Conservation (phyloP, 2,329 filamentous ascomycete species). For the Hypoxylon sp. region DNA sequence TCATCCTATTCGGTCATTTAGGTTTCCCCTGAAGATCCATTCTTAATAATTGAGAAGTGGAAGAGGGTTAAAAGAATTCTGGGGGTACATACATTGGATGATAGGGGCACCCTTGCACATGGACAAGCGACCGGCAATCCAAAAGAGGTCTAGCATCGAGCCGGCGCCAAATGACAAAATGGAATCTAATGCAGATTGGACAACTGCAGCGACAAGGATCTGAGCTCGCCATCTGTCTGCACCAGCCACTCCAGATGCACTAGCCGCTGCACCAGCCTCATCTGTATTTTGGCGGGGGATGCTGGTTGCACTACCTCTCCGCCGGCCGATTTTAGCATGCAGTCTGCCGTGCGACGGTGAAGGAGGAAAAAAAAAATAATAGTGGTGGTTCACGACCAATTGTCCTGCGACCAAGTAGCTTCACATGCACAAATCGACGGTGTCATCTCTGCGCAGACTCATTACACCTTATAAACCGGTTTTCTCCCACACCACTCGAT, state of each 20-base stretch:
- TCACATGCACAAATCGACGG: constrained; percentile 30
- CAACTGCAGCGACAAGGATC: no score
- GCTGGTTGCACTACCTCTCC: constrained; percentile 17
- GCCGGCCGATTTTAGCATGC: constrained; percentile 14
- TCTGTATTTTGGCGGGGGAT: neutral
- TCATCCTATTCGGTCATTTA: constrained; percentile 7
- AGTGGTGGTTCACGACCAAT: constrained; percentile 10
- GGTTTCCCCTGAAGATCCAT: constrained; percentile 36
- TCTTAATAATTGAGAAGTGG: constrained; percentile 9
- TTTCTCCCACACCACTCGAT: constrained; percentile 7
- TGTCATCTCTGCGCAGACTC: constrained; percentile 21
- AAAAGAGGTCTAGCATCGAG: constrained; percentile 13
- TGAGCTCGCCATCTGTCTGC: no score
- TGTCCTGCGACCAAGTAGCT: constrained; percentile 2
- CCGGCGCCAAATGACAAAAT: constrained; percentile 19
- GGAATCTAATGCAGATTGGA: constrained; percentile 23
- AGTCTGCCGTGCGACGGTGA: constrained; percentile 23
- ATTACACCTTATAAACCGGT: constrained; percentile 19
- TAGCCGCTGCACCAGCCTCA: constrained; percentile 9
- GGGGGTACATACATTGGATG: constrained; percentile 7
- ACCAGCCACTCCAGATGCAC: constrained; percentile 1
- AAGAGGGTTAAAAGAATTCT: constrained; percentile 21
- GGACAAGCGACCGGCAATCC: neutral
- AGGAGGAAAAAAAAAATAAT: constrained; percentile 21
- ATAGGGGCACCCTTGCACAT: constrained; percentile 19